These are phyloP conservation scores for Globisporangium heterothallicum DNA, from an alignment of 352 stramenopile genomes.

Conservation along the genomic window DNA sequence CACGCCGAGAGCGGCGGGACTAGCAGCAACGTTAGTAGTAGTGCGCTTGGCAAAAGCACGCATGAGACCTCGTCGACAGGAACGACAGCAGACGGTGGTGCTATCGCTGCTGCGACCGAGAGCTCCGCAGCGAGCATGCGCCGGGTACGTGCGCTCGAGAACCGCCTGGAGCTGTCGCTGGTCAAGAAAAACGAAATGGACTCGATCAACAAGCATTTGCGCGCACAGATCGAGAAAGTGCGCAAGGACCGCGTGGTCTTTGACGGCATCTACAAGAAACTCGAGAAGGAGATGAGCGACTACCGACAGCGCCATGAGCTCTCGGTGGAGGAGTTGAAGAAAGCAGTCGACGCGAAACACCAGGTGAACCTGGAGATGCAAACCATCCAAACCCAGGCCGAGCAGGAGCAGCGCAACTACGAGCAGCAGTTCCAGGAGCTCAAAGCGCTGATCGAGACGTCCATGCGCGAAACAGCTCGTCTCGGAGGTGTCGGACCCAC, in stretches of 20 bases:
- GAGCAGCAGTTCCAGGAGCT: constrained; percentile 62
- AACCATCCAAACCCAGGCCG: constrained; percentile 37
- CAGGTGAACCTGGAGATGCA: constrained; percentile 41
- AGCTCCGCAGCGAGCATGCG: constrained; percentile 38
- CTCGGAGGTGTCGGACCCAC: neutral
- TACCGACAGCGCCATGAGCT: constrained; percentile 45
- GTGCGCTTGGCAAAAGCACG: too few species aligned
- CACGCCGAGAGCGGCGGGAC: constrained; percentile 4
- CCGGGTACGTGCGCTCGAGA: constrained; percentile 56
- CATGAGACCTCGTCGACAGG: constrained; percentile 12
- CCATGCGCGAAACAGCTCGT: constrained; percentile 24
- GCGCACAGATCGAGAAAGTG: constrained; percentile 63
- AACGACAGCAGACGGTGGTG: neutral
- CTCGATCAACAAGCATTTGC: constrained; percentile 75
- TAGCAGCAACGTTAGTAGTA: neutral
- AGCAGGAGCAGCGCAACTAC: constrained; percentile 52
- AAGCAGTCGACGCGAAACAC: constrained; percentile 37
- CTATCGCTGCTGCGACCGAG: constrained; percentile 15
- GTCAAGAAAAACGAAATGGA: constrained; percentile 82
- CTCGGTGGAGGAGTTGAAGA: constrained; percentile 34
- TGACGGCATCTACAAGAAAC: constrained; percentile 82
- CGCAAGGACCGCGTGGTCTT: constrained; percentile 70
- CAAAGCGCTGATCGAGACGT: constrained; percentile 48
- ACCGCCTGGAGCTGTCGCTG: constrained; percentile 65
- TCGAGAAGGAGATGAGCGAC: constrained; percentile 65